phyloP scores from a whole-genome alignment of 306 rosid species.

The Trifolium dubium region DNA sequence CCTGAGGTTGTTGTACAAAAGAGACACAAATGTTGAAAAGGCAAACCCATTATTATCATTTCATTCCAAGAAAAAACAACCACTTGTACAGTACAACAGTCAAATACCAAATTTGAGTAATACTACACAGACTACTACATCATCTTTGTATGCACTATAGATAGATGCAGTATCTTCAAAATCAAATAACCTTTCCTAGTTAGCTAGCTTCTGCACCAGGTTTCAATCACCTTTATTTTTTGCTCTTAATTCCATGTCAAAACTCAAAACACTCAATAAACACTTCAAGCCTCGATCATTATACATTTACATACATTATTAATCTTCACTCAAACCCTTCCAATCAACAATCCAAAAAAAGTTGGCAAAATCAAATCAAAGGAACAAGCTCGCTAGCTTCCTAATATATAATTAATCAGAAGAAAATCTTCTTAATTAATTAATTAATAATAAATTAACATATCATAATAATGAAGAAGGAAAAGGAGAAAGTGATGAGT shows the following conservation, averaged over 20 bases:
- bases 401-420: constrained; percentile 17
- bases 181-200: constrained; percentile 42
- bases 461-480: constrained; percentile 64
- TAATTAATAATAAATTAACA: neutral
- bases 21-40: neutral
- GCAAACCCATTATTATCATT: constrained; percentile 45
- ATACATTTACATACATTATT: constrained; percentile 27
- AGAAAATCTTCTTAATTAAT: constrained; percentile 27
- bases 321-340: constrained; percentile 54
- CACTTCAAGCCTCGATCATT: constrained; percentile 49
- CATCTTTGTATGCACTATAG: neutral
- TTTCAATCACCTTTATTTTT: constrained; percentile 47
- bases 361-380: neutral
- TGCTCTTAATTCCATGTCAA: constrained; percentile 51
- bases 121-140: too few species aligned
- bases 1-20: constrained; percentile 27
- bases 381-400: constrained; percentile 39
- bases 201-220: neutral
- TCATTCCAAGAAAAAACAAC: constrained; percentile 33
- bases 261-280: constrained; percentile 59
- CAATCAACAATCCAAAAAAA: constrained; percentile 44
- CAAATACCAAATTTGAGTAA: constrained; percentile 36
- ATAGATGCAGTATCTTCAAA: constrained; percentile 42
- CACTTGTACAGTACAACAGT: constrained; percentile 24
- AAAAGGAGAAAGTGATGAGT: constrained; percentile 67